Evolutionary conservation across 179 eudicot species (phyloP).

Genomic region (Spergularia azorica): DNA sequence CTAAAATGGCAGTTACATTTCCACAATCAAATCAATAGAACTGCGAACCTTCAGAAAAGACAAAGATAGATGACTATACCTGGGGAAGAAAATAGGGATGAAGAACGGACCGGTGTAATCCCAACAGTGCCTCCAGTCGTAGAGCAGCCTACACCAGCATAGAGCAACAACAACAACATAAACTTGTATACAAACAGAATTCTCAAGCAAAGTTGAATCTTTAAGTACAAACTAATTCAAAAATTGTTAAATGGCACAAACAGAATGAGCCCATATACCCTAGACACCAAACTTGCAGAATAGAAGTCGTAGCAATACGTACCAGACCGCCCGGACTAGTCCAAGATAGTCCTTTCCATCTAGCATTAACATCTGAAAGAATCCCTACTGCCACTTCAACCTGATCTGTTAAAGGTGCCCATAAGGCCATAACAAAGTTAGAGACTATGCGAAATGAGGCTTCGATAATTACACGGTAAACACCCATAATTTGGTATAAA

Average conservation of each 20-base stretch:
- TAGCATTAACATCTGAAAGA: slow-evolving; percentile 46
- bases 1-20: neutral
- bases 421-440: slow-evolving; percentile 9
- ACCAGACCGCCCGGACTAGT: slow-evolving; percentile 67
- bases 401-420: slow-evolving; percentile 33
- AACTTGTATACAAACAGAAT: neutral
- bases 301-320: slow-evolving; percentile 14
- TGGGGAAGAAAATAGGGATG: slow-evolving; percentile 58
- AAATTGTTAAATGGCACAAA: neutral
- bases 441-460: neutral
- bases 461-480: neutral
- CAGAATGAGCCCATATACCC: neutral
- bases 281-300: neutral
- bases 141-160: slow-evolving; percentile 55
- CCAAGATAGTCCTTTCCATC: slow-evolving; percentile 70
- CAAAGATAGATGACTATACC: slow-evolving; percentile 34
- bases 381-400: slow-evolving; percentile 49
- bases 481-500: neutral
- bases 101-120: slow-evolving; percentile 49
- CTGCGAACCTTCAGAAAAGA: neutral
- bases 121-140: slow-evolving; percentile 63
- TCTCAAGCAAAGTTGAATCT: neutral
- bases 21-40: no score
- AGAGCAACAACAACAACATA: neutral
- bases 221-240: no score